phyloP scores from a whole-genome alignment of 352 stramenopile species.

The Pythium brassicae region DNA sequence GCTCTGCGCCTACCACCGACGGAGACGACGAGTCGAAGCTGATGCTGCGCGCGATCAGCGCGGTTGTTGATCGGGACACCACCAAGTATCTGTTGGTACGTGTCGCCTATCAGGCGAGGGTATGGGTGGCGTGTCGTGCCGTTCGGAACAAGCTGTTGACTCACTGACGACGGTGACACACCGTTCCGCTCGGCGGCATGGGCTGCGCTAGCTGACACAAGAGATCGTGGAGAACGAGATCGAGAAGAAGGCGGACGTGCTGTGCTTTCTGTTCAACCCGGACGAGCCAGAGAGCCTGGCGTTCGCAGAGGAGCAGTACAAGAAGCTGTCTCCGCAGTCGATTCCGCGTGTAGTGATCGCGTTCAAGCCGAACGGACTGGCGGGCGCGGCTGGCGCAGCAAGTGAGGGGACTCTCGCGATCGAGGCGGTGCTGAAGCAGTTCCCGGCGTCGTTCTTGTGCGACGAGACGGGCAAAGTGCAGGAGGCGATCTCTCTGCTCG shows the following conservation, averaged over 20 bases:
- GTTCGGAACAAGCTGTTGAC: not conserved
- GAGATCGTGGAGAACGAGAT: constrained; percentile 56
- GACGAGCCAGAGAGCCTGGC: constrained; percentile 36
- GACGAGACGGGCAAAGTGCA: constrained; percentile 31
- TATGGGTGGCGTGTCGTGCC: not conserved
- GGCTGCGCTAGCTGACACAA: constrained; percentile 53
- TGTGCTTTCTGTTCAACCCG: constrained; percentile 68
- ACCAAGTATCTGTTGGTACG: constrained; percentile 68
- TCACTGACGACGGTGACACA: not conserved
- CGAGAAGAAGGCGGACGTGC: constrained; percentile 63
- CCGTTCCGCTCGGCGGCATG: not conserved
- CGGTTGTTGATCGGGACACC: constrained; percentile 45
- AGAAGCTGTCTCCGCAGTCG: constrained; percentile 33
- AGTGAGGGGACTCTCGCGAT: constrained; percentile 21
- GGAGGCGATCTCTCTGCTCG: constrained; percentile 29
- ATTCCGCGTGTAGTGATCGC: constrained; percentile 65
- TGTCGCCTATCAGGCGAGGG: not conserved
- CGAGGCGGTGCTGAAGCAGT: constrained; percentile 53
- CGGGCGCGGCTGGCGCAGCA: constrained; percentile 9
- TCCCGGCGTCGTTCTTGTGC: constrained; percentile 36
- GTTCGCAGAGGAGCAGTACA: constrained; percentile 46
- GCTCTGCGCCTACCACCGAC: constrained; percentile 6
- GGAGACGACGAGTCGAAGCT: constrained; percentile 26
- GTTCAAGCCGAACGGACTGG: constrained; percentile 23
- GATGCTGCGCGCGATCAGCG: constrained; percentile 52